Evolutionary conservation across 768 basidiomycete species (phyloP).

Genomic region (Pisolithus albus): DNA sequence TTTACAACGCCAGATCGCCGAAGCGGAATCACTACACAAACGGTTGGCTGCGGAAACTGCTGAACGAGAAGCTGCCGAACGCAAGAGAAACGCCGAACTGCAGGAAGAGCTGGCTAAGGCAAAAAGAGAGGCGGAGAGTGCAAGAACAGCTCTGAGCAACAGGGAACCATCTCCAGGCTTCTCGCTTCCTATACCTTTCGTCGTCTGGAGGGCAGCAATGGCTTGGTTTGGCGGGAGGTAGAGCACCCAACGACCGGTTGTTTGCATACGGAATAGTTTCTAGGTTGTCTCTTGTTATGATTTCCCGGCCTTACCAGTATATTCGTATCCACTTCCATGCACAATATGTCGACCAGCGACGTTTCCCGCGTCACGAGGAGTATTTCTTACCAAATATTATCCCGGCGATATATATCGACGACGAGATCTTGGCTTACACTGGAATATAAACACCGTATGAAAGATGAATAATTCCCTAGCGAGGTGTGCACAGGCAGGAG

Average conservation of each 20-base stretch:
- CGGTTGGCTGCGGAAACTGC: slow-evolving; percentile 21
- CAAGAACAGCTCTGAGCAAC: slow-evolving; percentile 19
- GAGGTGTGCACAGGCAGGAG: no score
- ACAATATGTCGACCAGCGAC: no score
- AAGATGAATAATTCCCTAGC: no score
- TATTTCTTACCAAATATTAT: no score
- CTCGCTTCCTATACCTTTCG: slow-evolving; percentile 28
- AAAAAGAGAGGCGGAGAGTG: slow-evolving; percentile 20
- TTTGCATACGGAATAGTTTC: background rate
- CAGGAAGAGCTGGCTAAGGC: slow-evolving; percentile 27
- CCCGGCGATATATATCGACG: no score
- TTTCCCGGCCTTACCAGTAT: no score
- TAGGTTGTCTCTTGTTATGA: no score
- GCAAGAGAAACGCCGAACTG: slow-evolving; percentile 20
- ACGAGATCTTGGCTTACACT: no score
- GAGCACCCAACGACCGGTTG: background rate
- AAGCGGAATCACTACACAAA: slow-evolving; percentile 24
- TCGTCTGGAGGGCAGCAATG: slow-evolving; percentile 29
- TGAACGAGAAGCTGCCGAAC: slow-evolving; percentile 23
- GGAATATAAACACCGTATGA: no score
- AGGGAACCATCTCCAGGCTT: slow-evolving; percentile 25
- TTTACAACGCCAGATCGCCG: slow-evolving; percentile 19
- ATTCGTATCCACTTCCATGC: no score
- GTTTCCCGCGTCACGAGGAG: no score
- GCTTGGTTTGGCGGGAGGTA: slow-evolving; percentile 27